Conservation (phyloP, 495 filamentous ascomycete genomes). For the Aspergillus affinis region DNA sequence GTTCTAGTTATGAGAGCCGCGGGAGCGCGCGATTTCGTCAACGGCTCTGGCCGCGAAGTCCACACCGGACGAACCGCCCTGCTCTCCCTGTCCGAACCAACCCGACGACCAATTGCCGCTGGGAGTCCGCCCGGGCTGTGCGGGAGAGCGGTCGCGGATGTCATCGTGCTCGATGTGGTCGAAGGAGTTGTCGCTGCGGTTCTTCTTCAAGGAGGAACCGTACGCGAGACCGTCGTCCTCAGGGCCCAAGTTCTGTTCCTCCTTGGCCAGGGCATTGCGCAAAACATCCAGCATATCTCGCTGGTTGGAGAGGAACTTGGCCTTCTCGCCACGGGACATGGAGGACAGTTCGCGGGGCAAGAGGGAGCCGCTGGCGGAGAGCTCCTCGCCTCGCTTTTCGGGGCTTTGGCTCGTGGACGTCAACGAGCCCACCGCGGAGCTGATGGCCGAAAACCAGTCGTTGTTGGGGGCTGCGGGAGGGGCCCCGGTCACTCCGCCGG, state of each 20-base stretch:
- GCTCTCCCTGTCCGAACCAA: conserved; percentile 38
- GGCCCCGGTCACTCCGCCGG: conserved; percentile 34
- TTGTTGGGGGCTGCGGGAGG: conserved; percentile 50
- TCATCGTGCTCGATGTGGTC: conserved; percentile 78
- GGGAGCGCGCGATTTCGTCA: conserved; percentile 24
- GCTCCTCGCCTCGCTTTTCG: conserved; percentile 51
- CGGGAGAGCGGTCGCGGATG: conserved; percentile 37
- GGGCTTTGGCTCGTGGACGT: conserved; percentile 41
- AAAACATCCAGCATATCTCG: conserved; percentile 69
- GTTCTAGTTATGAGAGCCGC: conserved; percentile 9
- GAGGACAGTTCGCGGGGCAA: conserved; percentile 64
- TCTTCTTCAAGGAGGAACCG: conserved; percentile 60
- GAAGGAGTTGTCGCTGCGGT: conserved; percentile 75
- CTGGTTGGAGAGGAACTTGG: conserved; percentile 69
- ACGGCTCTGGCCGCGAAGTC: conserved; percentile 34
- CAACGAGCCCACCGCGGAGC: conserved; percentile 60
- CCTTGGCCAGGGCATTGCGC: conserved; percentile 70
- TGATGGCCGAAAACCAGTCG: conserved; percentile 65
- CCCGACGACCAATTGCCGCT: conserved; percentile 38
- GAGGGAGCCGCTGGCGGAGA: conserved; percentile 59
- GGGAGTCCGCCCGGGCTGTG: conserved; percentile 18
- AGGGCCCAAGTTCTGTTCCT: conserved; percentile 55
- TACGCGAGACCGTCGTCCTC: conserved; percentile 49
- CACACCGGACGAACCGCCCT: conserved; percentile 29
- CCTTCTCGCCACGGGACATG: conserved; percentile 58